Conservation (phyloP, 352 stramenopile species). For the Thalassiosira exigua region DNA sequence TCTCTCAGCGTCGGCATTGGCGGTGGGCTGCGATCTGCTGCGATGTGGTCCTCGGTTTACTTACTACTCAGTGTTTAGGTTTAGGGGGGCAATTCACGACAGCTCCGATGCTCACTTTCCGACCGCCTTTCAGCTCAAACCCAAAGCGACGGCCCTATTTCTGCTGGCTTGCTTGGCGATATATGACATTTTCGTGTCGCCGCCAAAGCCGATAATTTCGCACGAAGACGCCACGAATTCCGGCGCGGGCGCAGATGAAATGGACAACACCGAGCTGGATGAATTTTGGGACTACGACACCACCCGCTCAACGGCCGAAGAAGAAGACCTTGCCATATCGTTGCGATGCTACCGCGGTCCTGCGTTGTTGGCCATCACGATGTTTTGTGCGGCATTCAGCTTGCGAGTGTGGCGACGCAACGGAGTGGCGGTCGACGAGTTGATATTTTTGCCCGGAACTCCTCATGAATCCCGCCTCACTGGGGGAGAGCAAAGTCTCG, state of each 20-base stretch:
- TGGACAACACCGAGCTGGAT: conserved; percentile 32
- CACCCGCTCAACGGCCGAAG: conserved; percentile 10
- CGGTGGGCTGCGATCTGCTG: no score
- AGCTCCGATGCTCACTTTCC: no score
- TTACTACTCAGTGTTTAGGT: no score
- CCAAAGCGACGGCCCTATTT: conserved; percentile 53
- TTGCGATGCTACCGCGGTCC: conserved; percentile 64
- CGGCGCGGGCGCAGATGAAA: no score
- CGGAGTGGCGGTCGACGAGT: conserved; percentile 81
- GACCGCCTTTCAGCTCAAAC: conserved; percentile 38
- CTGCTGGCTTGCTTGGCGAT: conserved; percentile 48
- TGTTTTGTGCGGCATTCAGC: conserved; percentile 78
- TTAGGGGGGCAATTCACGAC: no score
- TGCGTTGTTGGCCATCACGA: conserved; percentile 70
- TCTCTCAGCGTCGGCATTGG: no score
- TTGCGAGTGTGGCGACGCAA: conserved; percentile 80
- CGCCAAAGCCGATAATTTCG: no score
- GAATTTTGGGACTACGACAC: conserved; percentile 35
- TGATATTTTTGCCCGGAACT: conserved; percentile 84
- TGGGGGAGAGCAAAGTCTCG: background rate
- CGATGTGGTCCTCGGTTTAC: no score
- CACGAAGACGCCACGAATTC: no score
- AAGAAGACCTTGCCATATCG: conserved; percentile 52
- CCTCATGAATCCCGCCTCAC: conserved; percentile 46
- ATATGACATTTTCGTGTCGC: conserved; percentile 58